Conservation (phyloP, 345 rosid species). For the Rhodamnia rubescens region DNA sequence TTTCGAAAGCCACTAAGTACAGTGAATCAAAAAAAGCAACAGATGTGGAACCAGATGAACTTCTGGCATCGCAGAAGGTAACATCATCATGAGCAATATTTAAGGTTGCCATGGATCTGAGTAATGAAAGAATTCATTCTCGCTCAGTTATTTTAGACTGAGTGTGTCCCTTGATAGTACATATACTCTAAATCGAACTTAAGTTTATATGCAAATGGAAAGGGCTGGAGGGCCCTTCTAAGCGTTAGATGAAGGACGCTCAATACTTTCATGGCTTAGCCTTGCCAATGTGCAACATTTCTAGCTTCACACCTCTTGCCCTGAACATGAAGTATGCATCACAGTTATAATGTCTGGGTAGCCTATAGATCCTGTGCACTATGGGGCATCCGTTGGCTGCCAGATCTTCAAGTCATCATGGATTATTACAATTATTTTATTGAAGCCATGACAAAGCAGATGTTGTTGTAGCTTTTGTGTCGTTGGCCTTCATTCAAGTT, state of each 20-base stretch:
- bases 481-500: not conserved
- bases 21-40: conserved; percentile 18
- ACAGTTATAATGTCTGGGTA: not conserved
- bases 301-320: not conserved
- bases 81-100: not conserved
- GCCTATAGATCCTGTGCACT: not conserved
- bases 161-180: not conserved
- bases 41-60: conserved; percentile 17
- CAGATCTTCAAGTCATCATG: not conserved
- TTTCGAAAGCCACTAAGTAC: conserved; percentile 8
- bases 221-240: not conserved
- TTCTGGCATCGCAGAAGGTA: conserved; percentile 43
- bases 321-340: not conserved
- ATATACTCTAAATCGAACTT: not conserved
- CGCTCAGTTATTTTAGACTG: not conserved
- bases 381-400: not conserved
- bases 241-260: not conserved
- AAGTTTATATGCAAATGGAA: not conserved
- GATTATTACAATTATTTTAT: not conserved
- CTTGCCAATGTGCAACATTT: not conserved
- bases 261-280: not conserved
- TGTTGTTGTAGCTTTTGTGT: not conserved
- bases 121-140: not conserved
- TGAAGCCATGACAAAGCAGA: not conserved
- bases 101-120: not conserved